Percentiles rank a stretch among this genome's conserved stretches.
These are phyloP conservation scores for Pseudomonodictys pantanalensis DNA, from an alignment of 495 filamentous ascomycete species.

Conservation along the genomic window DNA sequence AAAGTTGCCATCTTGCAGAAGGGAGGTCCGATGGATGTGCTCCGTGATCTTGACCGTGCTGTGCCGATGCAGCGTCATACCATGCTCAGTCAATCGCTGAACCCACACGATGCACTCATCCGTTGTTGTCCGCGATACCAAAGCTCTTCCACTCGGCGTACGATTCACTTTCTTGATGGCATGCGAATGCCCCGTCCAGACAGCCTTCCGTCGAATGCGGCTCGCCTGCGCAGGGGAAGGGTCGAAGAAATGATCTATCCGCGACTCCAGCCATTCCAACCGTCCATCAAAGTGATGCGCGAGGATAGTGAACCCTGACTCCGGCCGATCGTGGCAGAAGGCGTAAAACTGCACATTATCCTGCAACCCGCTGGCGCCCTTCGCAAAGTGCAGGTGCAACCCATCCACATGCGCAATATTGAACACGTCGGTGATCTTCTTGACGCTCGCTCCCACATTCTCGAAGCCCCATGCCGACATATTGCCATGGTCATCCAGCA, in stretches of 20 bases:
- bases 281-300: slow-evolving; percentile 84
- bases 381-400: slow-evolving; percentile 63
- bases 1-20: slow-evolving; percentile 71
- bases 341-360: slow-evolving; percentile 69
- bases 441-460: slow-evolving; percentile 73
- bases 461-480: slow-evolving; percentile 97
- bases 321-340: slow-evolving; percentile 61
- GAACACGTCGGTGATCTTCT: slow-evolving; percentile 69
- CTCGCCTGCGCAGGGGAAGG: slow-evolving; percentile 59
- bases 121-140: slow-evolving; percentile 75
- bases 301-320: slow-evolving; percentile 68
- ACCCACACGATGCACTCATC: slow-evolving; percentile 83
- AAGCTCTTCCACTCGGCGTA: slow-evolving; percentile 72
- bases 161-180: slow-evolving; percentile 81
- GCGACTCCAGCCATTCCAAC: slow-evolving; percentile 75
- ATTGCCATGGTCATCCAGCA: slow-evolving; percentile 76
- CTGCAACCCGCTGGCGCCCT: slow-evolving; percentile 43
- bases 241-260: slow-evolving; percentile 78
- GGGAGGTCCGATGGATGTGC: slow-evolving; percentile 78
- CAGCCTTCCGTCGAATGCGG: slow-evolving; percentile 56
- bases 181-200: slow-evolving; percentile 82
- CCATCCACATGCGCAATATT: slow-evolving; percentile 82
- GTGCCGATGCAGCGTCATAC: slow-evolving; percentile 60
- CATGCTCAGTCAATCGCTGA: slow-evolving; percentile 51
- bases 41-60: slow-evolving; percentile 66